phyloP scores from a whole-genome alignment of 1,284 basidiomycete species.

The Tilletia horrida region DNA sequence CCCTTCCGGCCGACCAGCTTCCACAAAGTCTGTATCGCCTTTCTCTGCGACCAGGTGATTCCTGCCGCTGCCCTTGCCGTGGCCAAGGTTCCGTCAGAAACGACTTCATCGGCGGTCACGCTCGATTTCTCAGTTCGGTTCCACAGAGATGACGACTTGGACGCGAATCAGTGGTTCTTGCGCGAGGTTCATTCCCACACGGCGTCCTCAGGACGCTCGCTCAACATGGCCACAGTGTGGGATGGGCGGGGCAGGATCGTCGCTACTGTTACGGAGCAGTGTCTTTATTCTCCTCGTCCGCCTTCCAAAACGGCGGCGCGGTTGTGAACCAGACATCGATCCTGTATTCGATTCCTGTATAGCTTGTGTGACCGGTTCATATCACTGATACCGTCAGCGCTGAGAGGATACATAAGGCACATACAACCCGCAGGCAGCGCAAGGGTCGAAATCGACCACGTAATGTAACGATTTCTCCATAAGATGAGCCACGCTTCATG shows the following conservation, averaged over 20 bases:
- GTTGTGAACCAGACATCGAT: too few species aligned
- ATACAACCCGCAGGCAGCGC: too few species aligned
- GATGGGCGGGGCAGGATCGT: neutral
- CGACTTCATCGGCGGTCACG: neutral
- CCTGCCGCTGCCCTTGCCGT: neutral
- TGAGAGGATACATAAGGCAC: too few species aligned
- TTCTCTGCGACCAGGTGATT: neutral
- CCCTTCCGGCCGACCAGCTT: neutral
- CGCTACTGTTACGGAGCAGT: neutral
- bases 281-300: neutral
- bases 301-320: too few species aligned
- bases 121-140: conserved; percentile 11
- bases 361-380: too few species aligned
- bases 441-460: too few species aligned
- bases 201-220: neutral
- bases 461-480: too few species aligned
- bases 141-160: neutral
- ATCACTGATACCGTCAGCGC: too few species aligned
- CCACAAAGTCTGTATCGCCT: neutral
- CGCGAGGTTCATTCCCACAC: neutral
- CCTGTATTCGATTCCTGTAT: too few species aligned
- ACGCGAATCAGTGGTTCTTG: neutral
- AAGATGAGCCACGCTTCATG: too few species aligned
- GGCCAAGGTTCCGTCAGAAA: neutral
- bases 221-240: conserved; percentile 7